These are phyloP conservation scores for Exophiala dermatitidis DNA, from an alignment of 2,329 filamentous ascomycete species.

Conservation along the genomic window DNA sequence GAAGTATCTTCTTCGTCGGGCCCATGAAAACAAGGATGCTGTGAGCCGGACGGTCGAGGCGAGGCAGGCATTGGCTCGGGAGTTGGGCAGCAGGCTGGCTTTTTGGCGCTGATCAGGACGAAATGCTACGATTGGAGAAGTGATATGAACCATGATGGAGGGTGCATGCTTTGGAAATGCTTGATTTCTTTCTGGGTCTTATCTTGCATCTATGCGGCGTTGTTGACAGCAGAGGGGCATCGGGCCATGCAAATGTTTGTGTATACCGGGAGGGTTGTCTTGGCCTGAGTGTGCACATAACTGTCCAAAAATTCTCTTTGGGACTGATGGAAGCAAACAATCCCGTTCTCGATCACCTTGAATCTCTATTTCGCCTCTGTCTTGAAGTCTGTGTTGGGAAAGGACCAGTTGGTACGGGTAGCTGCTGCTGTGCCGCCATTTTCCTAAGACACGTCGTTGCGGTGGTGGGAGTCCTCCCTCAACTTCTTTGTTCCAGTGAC, in stretches of 20 bases:
- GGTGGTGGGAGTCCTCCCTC: conserved; percentile 6
- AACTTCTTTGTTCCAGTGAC: conserved; percentile 17
- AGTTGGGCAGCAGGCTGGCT: conserved; percentile 39
- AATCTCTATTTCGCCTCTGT: background rate
- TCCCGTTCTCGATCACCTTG: background rate
- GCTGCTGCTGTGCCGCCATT: conserved; percentile 12
- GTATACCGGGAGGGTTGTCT: background rate
- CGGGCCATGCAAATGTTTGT: background rate
- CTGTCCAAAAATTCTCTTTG: conserved; percentile 12
- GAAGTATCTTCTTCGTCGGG: conserved; percentile 58
- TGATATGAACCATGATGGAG: conserved; percentile 2
- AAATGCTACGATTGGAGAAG: conserved; percentile 11
- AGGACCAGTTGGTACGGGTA: conserved; percentile 10
- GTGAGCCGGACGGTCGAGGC: conserved; percentile 49
- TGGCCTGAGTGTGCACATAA: conserved; percentile 8
- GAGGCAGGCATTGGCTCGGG: conserved; percentile 44
- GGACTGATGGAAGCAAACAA: conserved; percentile 18
- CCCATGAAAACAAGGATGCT: conserved; percentile 57
- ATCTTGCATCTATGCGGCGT: background rate
- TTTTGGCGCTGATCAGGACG: conserved; percentile 9
- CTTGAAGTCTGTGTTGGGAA: conserved; percentile 3
- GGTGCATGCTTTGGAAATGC: background rate
- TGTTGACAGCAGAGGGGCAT: background rate
- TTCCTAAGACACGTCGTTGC: conserved; percentile 6
- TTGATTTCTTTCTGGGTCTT: background rate